Conservation (phyloP, 2,329 filamentous ascomycete genomes). For the Beauveria sp. region DNA sequence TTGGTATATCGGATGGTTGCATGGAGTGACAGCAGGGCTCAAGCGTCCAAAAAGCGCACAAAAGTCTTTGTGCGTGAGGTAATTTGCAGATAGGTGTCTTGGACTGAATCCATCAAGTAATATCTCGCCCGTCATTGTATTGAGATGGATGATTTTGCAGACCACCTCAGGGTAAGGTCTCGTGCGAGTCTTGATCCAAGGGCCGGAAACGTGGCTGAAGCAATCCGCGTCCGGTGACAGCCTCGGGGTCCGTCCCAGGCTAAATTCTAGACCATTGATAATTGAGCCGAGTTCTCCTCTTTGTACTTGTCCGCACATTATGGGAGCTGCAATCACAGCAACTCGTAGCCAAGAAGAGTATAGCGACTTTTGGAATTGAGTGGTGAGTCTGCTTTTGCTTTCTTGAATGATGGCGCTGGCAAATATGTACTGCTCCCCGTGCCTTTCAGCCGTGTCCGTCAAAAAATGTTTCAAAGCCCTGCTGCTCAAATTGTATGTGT, state of each 20-base stretch:
- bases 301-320: neutral
- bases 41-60: neutral
- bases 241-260: neutral
- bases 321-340: neutral
- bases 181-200: neutral
- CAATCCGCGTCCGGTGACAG: neutral
- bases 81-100: neutral
- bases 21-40: neutral
- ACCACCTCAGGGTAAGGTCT: rapidly evolving
- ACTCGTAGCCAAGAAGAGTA: neutral
- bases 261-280: rapidly evolving
- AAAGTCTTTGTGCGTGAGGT: neutral
- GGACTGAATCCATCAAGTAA: neutral
- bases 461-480: neutral
- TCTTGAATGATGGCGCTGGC: neutral
- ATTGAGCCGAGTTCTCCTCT: neutral
- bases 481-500: neutral
- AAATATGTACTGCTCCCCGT: neutral
- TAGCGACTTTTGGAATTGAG: neutral
- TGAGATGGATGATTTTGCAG: slow-evolving; percentile 10
- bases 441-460: rapidly evolving
- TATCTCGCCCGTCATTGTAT: neutral
- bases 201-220: neutral
- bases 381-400: neutral
- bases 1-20: neutral